Base-by-base conservation (phyloP, 2,329 filamentous ascomycete species). In the Sporothrix variecibatus region DNA sequence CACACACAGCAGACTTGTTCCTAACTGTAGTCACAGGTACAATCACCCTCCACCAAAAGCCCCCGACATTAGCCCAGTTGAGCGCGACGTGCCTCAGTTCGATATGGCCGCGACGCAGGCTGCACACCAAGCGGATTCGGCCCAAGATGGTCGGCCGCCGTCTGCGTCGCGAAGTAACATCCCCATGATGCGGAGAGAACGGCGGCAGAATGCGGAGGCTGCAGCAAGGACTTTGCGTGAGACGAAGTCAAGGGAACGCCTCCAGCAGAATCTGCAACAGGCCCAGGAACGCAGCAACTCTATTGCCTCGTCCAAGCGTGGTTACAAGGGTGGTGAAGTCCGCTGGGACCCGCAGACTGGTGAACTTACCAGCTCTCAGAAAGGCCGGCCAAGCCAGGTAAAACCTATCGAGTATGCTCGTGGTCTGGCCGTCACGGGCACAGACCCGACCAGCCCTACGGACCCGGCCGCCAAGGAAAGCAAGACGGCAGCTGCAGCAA, bases 271-370 rank as follows among this genome's bases (percentile, higher is more conserved):
- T 3, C 34, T 77, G 46, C 78, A 75, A 8, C 67, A 71, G 46
- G 74, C 76, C 23, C 78, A 80, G 12, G 78, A 80, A 31, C 77
- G 76, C 31, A 76, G 72, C n/a, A 58, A 74, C 26, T 74, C 68
- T 11, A 74, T 67, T 7, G 43, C 68, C 1, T 73, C 71, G 20
- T 75, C 75, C 1, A 73, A 34, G 31, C 76, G 76, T 7, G 75
- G 75, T n/a, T 78, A 78, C 49, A 79, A 81, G 64, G 80, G 79
- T 43, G 80, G 81, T 70, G 84, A 87, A 75, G 86, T 85, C 28
- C 83, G 85, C 76, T 92, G 90, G 90, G 90, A 93, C 81, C 87
- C 87, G 67, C 89, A 88, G 79, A 91, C 91, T 2, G 91, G 90
- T 9, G 91, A 93, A 78, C 88, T 89, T 53, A 91, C 88, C 5